phyloP scores from a whole-genome alignment of 78 protist genomes.

The Dictyostelium brefeldianum region DNA sequence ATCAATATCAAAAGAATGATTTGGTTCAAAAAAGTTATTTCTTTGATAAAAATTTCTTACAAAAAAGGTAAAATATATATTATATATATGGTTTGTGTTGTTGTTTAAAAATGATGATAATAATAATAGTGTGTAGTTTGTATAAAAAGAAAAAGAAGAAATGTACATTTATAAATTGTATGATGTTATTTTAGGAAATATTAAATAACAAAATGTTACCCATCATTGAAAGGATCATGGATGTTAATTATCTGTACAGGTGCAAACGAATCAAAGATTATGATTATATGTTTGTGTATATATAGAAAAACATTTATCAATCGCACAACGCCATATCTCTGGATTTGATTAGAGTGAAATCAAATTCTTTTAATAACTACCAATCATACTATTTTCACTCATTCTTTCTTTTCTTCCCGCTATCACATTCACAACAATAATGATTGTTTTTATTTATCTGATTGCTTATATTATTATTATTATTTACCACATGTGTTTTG shows the following conservation, averaged over 20 bases:
- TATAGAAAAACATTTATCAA: not conserved
- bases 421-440: not conserved
- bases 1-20: conserved; percentile 28
- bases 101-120: not conserved
- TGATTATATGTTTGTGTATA: conserved; percentile 12
- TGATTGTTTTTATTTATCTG: not conserved
- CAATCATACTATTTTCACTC: not conserved
- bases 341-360: too few relatives aligned
- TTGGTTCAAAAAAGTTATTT: conserved; percentile 42
- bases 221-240: too few relatives aligned
- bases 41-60: conserved; percentile 47
- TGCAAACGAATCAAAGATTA: conserved; percentile 4
- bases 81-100: too few relatives aligned
- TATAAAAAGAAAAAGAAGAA: not conserved
- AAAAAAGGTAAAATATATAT: conserved; percentile 14
- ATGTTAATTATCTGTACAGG: not conserved
- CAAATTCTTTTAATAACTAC: not conserved
- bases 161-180: not conserved
- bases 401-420: not conserved
- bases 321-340: not conserved
- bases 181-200: conserved; percentile 19
- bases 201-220: not conserved
- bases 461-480: not conserved
- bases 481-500: not conserved
- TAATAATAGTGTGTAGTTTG: not conserved